Evolutionary conservation across 371 early-diverging fungal genomes (phyloP), one percentile per base, ranked within the genome.

Genomic region (Zychaea mexicana): DNA sequence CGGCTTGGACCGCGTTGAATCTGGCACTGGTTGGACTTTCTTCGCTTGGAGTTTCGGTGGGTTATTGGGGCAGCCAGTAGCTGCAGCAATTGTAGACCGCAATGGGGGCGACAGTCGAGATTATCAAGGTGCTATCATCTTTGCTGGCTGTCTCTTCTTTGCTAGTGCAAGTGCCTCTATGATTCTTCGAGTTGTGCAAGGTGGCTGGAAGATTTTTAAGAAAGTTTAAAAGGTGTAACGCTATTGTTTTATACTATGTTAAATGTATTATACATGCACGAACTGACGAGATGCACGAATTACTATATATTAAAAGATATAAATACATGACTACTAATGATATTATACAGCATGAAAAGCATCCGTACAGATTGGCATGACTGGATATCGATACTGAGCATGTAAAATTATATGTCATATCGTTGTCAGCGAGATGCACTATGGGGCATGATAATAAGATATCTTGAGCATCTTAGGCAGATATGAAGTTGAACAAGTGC

Each of bases 1-100:
- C 10, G 85, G 85, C 7, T 45, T 82, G 55, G 79, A 76, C 1
- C 66, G 79, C 28, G 66, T 88, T 55, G 85, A 85, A n/a, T 67
- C 85, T 1, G 81, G 80, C 27, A 66, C 77, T 24, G 85, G 85
- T 5, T 61, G 85, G 53, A 61, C 83, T 52, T 87, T 78, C 60
- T 64, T 77, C 56, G 73, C 70, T 19, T 79, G 77, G 62, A 66
- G 72, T 38, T 74, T 78, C 27, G 87, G 87, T 5, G 79, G 82
- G 60, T 33, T 85, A 33, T 69, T 82, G 56, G 85, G 85, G 3
- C 61, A 79, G 1, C 86, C 87, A 2, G 76, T 83, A 21, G 79
- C 79, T 19, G 79, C 84, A 8, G 72, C 61, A 30, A 70, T 81
- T 56, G 67, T 84, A 30, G 79, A 69, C 38, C 42, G 46, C 8